Percentiles rank a stretch among this genome's conserved stretches.
Evolutionary conservation across 2,329 filamentous ascomycete genomes (phyloP).

Genomic region (Calonectria pteridis): DNA sequence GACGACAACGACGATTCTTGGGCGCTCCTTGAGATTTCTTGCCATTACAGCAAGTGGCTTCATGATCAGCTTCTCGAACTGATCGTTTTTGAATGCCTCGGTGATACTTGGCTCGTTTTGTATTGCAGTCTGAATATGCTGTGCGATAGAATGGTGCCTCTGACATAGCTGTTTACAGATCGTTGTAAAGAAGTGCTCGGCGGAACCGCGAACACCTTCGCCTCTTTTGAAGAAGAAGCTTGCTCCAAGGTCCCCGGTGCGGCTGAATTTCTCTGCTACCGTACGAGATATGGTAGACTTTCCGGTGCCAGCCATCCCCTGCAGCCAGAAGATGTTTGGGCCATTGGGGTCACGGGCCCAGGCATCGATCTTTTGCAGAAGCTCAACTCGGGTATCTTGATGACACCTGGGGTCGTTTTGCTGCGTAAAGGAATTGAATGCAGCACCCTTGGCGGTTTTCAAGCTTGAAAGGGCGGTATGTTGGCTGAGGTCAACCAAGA

Average conservation of each 20-base stretch:
- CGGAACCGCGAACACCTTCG: conserved; percentile 52
- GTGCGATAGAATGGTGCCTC: conserved; percentile 43
- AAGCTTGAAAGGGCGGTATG: conserved; percentile 30
- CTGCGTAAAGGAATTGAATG: conserved; percentile 49
- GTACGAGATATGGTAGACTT: conserved; percentile 55
- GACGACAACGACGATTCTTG: conserved; percentile 46
- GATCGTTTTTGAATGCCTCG: conserved; percentile 45
- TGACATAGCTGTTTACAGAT: conserved; percentile 50
- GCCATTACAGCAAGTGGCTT: conserved; percentile 44
- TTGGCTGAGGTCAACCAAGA: background rate
- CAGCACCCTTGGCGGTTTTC: conserved; percentile 31
- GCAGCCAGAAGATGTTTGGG: conserved; percentile 52
- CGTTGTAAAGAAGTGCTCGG: conserved; percentile 53
- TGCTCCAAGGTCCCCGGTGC: conserved; percentile 32
- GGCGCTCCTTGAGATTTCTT: background rate
- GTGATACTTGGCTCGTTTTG: conserved; percentile 42
- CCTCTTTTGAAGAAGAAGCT: conserved; percentile 48
- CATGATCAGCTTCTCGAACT: conserved; percentile 55
- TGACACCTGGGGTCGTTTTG: conserved; percentile 47
- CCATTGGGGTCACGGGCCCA: conserved; percentile 43
- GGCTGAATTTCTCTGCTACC: conserved; percentile 32
- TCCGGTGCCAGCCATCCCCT: conserved; percentile 54
- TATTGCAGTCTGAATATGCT: conserved; percentile 42
- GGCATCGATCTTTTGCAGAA: conserved; percentile 44
- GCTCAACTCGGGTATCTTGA: conserved; percentile 46